Percentiles rank a stretch among this genome's conserved stretches.
phyloP scores from a whole-genome alignment of 768 basidiomycete species.

The Suillus plorans region DNA sequence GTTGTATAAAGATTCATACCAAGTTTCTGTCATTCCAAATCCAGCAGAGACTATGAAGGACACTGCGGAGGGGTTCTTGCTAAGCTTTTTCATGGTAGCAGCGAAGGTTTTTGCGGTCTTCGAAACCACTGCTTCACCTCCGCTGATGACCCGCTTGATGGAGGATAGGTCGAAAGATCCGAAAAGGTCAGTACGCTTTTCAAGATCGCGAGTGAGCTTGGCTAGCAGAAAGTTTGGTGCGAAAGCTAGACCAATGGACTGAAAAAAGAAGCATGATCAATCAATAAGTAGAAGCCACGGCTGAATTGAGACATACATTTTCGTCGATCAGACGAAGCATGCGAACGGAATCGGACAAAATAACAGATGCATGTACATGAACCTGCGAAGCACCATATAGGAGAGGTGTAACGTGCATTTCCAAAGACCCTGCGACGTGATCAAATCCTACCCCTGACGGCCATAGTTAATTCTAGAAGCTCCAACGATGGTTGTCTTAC shows the following conservation, averaged over 20 bases:
- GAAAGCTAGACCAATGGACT: slow-evolving; percentile 33
- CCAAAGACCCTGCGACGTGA: slow-evolving; percentile 43
- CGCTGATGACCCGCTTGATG: slow-evolving; percentile 38
- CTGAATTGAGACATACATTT: slow-evolving; percentile 29
- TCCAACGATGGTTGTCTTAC: slow-evolving; percentile 17
- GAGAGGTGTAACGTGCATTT: slow-evolving; percentile 40
- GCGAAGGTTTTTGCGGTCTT: slow-evolving; percentile 38
- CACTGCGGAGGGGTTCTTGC: slow-evolving; percentile 16
- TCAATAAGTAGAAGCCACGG: slow-evolving; percentile 11
- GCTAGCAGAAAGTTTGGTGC: slow-evolving; percentile 45
- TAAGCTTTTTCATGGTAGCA: slow-evolving; percentile 29
- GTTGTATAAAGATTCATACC: slow-evolving; percentile 19
- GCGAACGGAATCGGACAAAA: slow-evolving; percentile 23
- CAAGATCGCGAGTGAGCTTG: slow-evolving; percentile 35
- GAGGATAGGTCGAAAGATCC: slow-evolving; percentile 34
- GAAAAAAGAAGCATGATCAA: slow-evolving; percentile 1
- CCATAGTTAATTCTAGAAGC: background rate
- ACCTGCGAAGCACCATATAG: slow-evolving; percentile 30
- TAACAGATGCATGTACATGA: slow-evolving; percentile 22
- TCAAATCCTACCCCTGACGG: slow-evolving; percentile 42
- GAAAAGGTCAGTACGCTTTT: slow-evolving; percentile 21
- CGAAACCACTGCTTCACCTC: slow-evolving; percentile 43
- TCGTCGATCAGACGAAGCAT: slow-evolving; percentile 34
- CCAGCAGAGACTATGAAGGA: slow-evolving; percentile 25
- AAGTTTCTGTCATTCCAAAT: slow-evolving; percentile 47